A percentile compares a stretch with the other conserved stretches of the same genome.
Evolutionary conservation across 176 grass and related monocot genomes (phyloP).

Genomic region (Oryza officinalis): DNA sequence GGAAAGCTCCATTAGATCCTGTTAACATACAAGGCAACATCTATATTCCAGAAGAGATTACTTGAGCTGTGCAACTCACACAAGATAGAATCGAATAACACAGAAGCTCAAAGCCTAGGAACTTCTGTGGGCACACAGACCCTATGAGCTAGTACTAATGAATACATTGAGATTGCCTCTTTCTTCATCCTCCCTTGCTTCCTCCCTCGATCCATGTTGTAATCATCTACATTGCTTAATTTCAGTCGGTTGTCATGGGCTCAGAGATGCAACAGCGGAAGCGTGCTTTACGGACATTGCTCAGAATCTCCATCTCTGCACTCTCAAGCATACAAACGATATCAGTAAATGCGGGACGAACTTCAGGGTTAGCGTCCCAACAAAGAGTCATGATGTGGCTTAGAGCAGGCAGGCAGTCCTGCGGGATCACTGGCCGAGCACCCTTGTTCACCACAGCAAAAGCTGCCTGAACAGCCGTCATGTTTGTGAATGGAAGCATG

Average conservation of each 20-base stretch:
- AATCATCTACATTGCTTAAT: constrained; percentile 30
- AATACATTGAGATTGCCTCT: constrained; percentile 34
- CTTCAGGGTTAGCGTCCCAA: constrained; percentile 90
- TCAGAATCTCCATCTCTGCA: constrained; percentile 77
- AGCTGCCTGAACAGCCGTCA: constrained; percentile 94
- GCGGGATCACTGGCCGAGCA: constrained; percentile 75
- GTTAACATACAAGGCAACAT: constrained; percentile 54
- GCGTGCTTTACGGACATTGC: constrained; percentile 81
- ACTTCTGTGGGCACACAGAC: neutral
- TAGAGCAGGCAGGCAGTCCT: constrained; percentile 78
- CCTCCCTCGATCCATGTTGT: constrained; percentile 11
- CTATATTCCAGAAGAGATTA: constrained; percentile 45
- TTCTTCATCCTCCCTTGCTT: constrained; percentile 23
- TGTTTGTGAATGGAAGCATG: constrained; percentile 94
- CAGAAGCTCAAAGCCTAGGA: constrained; percentile 37
- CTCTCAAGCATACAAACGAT: constrained; percentile 91
- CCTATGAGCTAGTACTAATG: neutral
- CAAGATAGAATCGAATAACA: constrained; percentile 45
- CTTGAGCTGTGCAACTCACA: constrained; percentile 50
- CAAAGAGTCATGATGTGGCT: constrained; percentile 93
- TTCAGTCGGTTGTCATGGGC: constrained; percentile 90
- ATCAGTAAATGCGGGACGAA: constrained; percentile 82
- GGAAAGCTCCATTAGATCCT: constrained; percentile 47
- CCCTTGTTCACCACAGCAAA: constrained; percentile 96
- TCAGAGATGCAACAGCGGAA: constrained; percentile 91